Evolutionary conservation across 2,329 filamentous ascomycete genomes (phyloP).

Genomic region (Ophiostoma novo-ulmi): DNA sequence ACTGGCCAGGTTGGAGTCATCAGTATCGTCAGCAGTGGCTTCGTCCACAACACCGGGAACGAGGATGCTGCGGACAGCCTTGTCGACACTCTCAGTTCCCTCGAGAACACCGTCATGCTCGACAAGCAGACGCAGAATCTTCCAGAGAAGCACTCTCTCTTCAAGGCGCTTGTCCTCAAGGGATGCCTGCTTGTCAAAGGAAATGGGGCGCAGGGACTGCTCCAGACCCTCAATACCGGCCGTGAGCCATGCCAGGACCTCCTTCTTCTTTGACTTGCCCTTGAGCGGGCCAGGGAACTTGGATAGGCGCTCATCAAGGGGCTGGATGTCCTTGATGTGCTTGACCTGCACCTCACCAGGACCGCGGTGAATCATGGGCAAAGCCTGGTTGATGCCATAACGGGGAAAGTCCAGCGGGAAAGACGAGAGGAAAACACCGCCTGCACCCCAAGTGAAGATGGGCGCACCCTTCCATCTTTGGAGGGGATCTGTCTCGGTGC

Average conservation of each 20-base stretch:
- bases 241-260: constrained; percentile 74
- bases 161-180: constrained; percentile 65
- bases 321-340: constrained; percentile 66
- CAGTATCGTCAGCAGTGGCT: constrained; percentile 14
- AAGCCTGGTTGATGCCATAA: constrained; percentile 67
- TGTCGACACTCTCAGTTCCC: constrained; percentile 64
- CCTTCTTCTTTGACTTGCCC: constrained; percentile 92
- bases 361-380: constrained; percentile 74
- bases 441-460: constrained; percentile 81
- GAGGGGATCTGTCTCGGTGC: constrained; percentile 67
- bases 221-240: constrained; percentile 71
- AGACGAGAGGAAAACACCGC: constrained; percentile 72
- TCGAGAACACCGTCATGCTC: constrained; percentile 83
- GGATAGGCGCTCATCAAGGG: constrained; percentile 64
- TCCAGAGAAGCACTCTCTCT: constrained; percentile 83
- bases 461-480: constrained; percentile 89
- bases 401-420: constrained; percentile 87
- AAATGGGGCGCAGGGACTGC: constrained; percentile 47
- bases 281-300: constrained; percentile 89
- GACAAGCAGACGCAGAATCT: constrained; percentile 72
- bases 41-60: constrained; percentile 28
- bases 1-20: constrained; percentile 23
- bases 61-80: constrained; percentile 69
- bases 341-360: constrained; percentile 78
- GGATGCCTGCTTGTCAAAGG: constrained; percentile 47